A percentile compares a stretch with the other conserved stretches of the same genome.
Conservation (phyloP, 2,329 filamentous ascomycete species). For the Cladophialophora yegresii region DNA sequence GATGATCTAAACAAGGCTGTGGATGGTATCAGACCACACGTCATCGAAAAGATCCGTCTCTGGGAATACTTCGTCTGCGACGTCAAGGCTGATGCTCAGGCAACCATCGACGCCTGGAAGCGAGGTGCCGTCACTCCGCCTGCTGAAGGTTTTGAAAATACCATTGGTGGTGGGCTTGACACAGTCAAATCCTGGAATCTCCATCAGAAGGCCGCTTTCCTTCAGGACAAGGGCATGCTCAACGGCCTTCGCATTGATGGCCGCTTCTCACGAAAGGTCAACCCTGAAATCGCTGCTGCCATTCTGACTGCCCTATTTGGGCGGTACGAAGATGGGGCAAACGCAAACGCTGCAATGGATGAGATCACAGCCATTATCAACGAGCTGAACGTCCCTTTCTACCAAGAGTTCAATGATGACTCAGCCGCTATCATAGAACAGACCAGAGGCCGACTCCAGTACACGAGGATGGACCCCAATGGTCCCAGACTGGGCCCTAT, state of each 20-base stretch:
- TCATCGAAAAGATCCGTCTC: constrained; percentile 73
- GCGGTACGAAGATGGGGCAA: constrained; percentile 58
- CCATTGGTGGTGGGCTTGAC: constrained; percentile 53
- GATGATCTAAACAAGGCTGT: constrained; percentile 80
- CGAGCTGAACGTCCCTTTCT: constrained; percentile 82
- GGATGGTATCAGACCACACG: constrained; percentile 77
- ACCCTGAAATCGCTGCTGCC: constrained; percentile 69
- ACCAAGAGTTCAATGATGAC: constrained; percentile 88
- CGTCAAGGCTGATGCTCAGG: constrained; percentile 69
- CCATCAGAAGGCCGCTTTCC: constrained; percentile 59
- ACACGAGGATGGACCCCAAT: constrained; percentile 86
- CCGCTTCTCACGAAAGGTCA: constrained; percentile 70
- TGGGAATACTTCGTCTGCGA: constrained; percentile 95
- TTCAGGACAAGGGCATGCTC: constrained; percentile 68
- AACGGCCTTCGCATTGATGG: constrained; percentile 76
- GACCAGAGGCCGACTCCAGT: constrained; percentile 91
- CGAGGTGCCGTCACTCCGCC: constrained; percentile 60
- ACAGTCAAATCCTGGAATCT: constrained; percentile 57
- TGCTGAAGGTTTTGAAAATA: constrained; percentile 53
- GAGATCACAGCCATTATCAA: constrained; percentile 67
- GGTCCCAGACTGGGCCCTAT: constrained; percentile 85
- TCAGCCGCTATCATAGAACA: constrained; percentile 82
- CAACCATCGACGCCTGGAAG: constrained; percentile 71
- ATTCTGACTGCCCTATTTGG: constrained; percentile 70
- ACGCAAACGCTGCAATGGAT: constrained; percentile 51